These are phyloP conservation scores for Annulohypoxylon bovei DNA, from an alignment of 495 filamentous ascomycete genomes.

Conservation along the genomic window DNA sequence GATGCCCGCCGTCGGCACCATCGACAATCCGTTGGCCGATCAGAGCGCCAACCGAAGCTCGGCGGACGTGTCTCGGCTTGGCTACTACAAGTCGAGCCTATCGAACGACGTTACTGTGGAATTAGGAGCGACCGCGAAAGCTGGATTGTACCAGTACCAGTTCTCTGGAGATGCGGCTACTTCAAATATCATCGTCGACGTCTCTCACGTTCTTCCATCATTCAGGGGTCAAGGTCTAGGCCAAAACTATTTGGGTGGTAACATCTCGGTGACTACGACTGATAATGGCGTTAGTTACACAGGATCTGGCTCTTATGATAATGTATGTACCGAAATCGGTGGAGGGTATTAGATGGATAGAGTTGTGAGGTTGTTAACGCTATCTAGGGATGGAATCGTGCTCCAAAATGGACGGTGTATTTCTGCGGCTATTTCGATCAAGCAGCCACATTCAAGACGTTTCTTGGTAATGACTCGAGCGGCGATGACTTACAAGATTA, in stretches of 20 bases:
- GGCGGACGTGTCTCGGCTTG: constrained; percentile 66
- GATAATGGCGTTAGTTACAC: constrained; percentile 62
- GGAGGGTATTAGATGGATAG: constrained; percentile 7
- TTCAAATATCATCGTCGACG: constrained; percentile 71
- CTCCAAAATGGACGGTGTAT: constrained; percentile 70
- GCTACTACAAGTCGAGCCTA: constrained; percentile 70
- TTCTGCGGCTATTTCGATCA: constrained; percentile 74
- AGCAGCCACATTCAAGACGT: constrained; percentile 57
- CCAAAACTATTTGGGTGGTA: constrained; percentile 74
- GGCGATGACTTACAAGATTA: constrained; percentile 42
- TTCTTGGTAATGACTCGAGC: constrained; percentile 57
- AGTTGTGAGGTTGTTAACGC: constrained; percentile 1
- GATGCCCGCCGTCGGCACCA: constrained; percentile 65
- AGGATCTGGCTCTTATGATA: constrained; percentile 72
- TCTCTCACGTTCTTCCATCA: constrained; percentile 75
- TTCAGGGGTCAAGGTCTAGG: constrained; percentile 67
- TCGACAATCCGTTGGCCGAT: constrained; percentile 68
- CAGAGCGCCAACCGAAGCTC: constrained; percentile 60
- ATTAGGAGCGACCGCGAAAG: constrained; percentile 67
- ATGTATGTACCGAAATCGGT: constrained; percentile 53
- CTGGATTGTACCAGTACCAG: constrained; percentile 70
- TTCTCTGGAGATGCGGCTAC: constrained; percentile 58
- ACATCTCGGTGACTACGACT: constrained; percentile 58
- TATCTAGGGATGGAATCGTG: constrained; percentile 54
- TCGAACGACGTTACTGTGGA: constrained; percentile 66